Evolutionary conservation across 192 early-diverging fungal species (phyloP).

Genomic region (Rhizophagus sp.): DNA sequence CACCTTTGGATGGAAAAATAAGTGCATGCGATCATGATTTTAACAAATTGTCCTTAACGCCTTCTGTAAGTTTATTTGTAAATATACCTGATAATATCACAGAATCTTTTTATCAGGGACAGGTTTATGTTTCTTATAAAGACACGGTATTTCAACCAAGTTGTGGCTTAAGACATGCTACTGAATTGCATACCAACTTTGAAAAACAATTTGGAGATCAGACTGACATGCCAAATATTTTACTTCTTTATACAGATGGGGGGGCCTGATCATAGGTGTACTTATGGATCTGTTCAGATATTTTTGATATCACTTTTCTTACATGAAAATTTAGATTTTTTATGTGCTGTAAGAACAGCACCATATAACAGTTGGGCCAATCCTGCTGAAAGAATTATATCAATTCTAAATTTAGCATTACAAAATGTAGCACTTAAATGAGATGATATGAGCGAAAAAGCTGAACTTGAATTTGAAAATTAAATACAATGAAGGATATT

Average conservation of each 20-base stretch:
- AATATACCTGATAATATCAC: not conserved
- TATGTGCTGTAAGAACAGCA: not conserved
- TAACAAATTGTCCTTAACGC: not conserved
- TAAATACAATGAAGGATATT: not conserved
- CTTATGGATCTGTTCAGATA: conserved; percentile 8
- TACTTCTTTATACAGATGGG: not conserved
- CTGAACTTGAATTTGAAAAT: not conserved
- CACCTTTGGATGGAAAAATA: not conserved
- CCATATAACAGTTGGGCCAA: conserved; percentile 2
- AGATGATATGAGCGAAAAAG: not conserved
- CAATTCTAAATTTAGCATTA: not conserved
- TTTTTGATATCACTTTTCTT: not conserved
- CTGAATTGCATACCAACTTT: not conserved
- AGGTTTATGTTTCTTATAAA: not conserved
- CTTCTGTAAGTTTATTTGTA: not conserved
- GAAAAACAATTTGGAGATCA: not conserved
- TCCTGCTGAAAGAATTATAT: not conserved
- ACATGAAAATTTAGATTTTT: not conserved
- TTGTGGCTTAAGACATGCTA: not conserved
- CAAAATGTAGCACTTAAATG: not conserved
- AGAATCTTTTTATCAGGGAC: conserved; percentile 2
- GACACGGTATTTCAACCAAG: conserved; percentile 1
- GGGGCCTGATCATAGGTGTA: not conserved
- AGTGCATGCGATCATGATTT: conserved; percentile 1
- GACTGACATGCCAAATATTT: not conserved